Evolutionary conservation across 805 yeast genomes (phyloP).

Genomic region (Yarrowia yakushimensis): DNA sequence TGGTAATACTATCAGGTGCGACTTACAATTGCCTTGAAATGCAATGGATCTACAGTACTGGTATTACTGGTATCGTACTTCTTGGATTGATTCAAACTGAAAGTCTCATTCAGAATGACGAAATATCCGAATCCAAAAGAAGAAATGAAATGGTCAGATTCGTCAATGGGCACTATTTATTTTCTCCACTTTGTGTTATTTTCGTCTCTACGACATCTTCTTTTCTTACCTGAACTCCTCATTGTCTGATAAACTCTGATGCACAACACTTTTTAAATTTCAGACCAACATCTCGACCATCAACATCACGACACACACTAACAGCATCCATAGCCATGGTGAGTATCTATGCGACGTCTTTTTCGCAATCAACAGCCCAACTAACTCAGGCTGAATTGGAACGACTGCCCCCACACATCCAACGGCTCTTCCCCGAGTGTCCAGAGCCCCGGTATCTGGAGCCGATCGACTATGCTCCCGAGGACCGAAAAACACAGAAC

Average conservation of each 20-base stretch:
- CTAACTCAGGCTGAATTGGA: slow-evolving; percentile 40
- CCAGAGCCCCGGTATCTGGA: slow-evolving; percentile 51
- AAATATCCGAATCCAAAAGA: no score
- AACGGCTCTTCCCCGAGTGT: slow-evolving; percentile 53
- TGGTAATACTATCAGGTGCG: no score
- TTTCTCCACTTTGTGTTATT: background rate
- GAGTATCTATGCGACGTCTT: background rate
- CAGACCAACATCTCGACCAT: background rate
- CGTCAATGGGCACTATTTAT: no score
- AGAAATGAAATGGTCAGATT: no score
- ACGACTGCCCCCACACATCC: slow-evolving; percentile 44
- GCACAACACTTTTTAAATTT: slow-evolving; percentile 9
- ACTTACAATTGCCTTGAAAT: no score
- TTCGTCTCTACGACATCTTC: no score
- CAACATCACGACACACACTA: slow-evolving; percentile 4
- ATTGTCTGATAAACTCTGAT: background rate
- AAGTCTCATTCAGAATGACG: no score
- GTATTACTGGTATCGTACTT: no score
- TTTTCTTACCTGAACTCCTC: no score
- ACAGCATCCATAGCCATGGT: background rate
- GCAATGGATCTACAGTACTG: no score
- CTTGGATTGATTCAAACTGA: no score
- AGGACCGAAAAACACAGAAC: slow-evolving; percentile 45
- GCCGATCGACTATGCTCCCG: slow-evolving; percentile 51
- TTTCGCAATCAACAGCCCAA: background rate